Evolutionary conservation across 805 yeast species (phyloP).

Genomic region (Saturnispora diversa): DNA sequence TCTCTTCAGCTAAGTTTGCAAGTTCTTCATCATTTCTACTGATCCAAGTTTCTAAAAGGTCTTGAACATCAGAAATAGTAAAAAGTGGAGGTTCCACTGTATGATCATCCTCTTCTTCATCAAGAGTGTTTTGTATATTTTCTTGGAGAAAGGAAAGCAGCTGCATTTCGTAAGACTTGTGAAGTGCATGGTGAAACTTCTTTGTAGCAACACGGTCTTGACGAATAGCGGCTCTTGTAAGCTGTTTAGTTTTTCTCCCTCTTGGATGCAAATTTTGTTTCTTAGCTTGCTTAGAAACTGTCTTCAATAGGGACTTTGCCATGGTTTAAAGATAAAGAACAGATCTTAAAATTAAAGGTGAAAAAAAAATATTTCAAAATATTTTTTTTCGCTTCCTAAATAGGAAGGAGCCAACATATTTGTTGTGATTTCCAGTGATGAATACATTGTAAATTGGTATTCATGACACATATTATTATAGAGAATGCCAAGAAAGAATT

Average conservation of each 20-base stretch:
- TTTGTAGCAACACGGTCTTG: slow-evolving; percentile 59
- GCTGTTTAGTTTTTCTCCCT: slow-evolving; percentile 80
- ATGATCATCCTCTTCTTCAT: slow-evolving; percentile 26
- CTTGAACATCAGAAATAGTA: slow-evolving; percentile 49
- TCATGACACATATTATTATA: no score
- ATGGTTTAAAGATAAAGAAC: slow-evolving; percentile 28
- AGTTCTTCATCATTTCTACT: slow-evolving; percentile 71
- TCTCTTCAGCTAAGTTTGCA: slow-evolving; percentile 44
- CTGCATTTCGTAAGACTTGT: slow-evolving; percentile 51
- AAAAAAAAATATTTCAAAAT: slow-evolving; percentile 2
- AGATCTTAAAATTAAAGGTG: neutral
- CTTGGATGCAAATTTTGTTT: slow-evolving; percentile 68
- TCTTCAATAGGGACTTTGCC: slow-evolving; percentile 55
- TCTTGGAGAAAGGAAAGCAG: slow-evolving; percentile 56
- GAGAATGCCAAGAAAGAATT: no score
- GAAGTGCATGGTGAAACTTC: slow-evolving; percentile 50
- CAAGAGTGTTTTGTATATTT: slow-evolving; percentile 33
- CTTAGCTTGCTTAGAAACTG: slow-evolving; percentile 45
- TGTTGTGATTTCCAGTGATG: neutral
- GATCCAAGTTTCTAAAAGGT: slow-evolving; percentile 54
- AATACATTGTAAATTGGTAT: no score
- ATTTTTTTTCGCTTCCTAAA: slow-evolving; percentile 2
- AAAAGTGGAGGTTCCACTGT: slow-evolving; percentile 31
- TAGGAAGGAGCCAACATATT: neutral
- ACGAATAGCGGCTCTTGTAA: slow-evolving; percentile 80